Evolutionary conservation across 2,329 filamentous ascomycete genomes (phyloP), one percentile per base, ranked within the genome.

Genomic region (Aspergillus sojae): DNA sequence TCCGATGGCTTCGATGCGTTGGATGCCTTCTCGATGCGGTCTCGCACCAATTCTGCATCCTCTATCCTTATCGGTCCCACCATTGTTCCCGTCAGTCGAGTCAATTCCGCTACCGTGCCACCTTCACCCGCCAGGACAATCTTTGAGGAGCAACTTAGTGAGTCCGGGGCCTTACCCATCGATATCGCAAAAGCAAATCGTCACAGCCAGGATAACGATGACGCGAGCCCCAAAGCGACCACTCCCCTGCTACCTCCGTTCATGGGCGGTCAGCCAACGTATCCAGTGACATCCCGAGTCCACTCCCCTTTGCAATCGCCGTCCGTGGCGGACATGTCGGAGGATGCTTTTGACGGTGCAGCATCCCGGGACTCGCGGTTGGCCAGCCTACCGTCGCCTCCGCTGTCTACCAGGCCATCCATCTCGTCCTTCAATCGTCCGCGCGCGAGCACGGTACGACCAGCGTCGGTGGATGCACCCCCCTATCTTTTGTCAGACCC

Each of bases 261-360:
- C 41, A 86, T 96, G 81, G 88, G 86, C 32, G 85, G 86, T 61
- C 79, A 83, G 26, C 80, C 77, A n/a, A 76, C 77, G 14, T 76
- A 80, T 45, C 71, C 72, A n/a, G 73, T 81, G 43, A 81, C 86
- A 48, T 84, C 88, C 0, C 84, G 85, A 1, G 82, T 90, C 36
- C 86, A 91, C 63, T 96, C 93, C 9, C 93, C 94, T n/a, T 82
- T 96, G 30, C 92, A 96, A 77, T 96, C 93, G 0, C 93, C 93
- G 0, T 90, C 88, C 0, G 86, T 95, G 21, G 91, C 89, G 11
- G 88, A 89, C n/a, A 80, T 84, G 45, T 77, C 79, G 41, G 65
- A 78, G 74, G 23, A 75, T 69, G 23, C 82, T 19, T 71, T 80
- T 57, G 78, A 76, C 28, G 81, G 82, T 19, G 83, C 83, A 19